Base-by-base conservation (phyloP, 345 rosid genomes). In the Brassica juncea region DNA sequence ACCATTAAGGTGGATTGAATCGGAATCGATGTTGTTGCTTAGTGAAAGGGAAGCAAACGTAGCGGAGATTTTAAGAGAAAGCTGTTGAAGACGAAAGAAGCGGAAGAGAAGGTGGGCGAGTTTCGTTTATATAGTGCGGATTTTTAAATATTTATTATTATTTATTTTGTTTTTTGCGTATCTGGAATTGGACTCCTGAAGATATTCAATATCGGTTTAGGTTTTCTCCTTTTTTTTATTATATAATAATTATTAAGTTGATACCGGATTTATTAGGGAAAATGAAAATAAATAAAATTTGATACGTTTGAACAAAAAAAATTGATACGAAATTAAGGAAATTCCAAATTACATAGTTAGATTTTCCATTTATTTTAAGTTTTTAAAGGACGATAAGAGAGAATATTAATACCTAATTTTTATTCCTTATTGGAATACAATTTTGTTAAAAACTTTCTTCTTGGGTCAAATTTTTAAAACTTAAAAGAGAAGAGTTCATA, bases 61-160 rank as follows among this genome's bases (percentile, higher is more conserved):
- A 71, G 64, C 15, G 57, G 76, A 37, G 66, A 28, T 57, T 35
- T 49, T n/a, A 16, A 16, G 66, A 19, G 61, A 34, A 42, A 61
- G 70, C 42, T 77, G 35, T 70, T 47, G 58, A 70, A 25, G 32
- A 77, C 81, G 66, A 64, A 77, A 77, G 44, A 70, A 71, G 66
- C 76, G 66, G 76, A 77, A 37, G 76, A 65, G 81, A 77, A 54
- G 23, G 69, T 65, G 16, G 49, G 34, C 8, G 76, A 62, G 64
- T 71, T 10, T 60, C 3, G 15, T 25, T 49, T 77, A 71, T 77
- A 77, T 55, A 63, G 15, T 15, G 15, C 23, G 10, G 12, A n/a
- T n/a, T 30, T 39, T 42, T 1, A 52, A 47, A 12, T 25, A 5
- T 37, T 2, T 11, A 25, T 1, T 25, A 39, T 21, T 4, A 52